Conservation (phyloP, 306 rosid species). For the Lathyrus sativus region DNA sequence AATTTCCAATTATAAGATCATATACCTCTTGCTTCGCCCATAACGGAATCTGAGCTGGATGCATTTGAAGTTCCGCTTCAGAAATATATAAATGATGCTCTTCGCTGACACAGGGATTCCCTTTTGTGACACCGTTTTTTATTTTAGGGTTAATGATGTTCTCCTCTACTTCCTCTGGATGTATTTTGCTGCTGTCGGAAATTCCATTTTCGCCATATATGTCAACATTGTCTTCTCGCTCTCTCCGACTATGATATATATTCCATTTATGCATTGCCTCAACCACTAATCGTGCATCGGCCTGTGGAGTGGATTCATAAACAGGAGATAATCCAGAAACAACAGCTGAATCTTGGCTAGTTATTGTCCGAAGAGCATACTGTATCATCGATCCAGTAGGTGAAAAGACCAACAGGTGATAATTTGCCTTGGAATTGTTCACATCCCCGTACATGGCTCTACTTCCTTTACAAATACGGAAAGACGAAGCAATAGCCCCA, state of each 20-base stretch:
- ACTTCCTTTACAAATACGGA: conserved; percentile 60
- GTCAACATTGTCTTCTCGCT: conserved; percentile 71
- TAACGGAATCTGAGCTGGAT: conserved; percentile 58
- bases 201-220: conserved; percentile 89
- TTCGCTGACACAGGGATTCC: conserved; percentile 57
- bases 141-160: conserved; percentile 46
- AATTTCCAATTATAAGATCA: conserved; percentile 11
- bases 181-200: conserved; percentile 59
- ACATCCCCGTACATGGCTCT: conserved; percentile 48
- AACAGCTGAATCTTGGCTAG: conserved; percentile 48
- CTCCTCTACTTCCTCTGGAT: conserved; percentile 64
- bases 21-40: conserved; percentile 87
- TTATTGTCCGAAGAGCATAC: conserved; percentile 59
- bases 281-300: conserved; percentile 69
- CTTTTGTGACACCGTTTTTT: conserved; percentile 45
- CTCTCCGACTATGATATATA: conserved; percentile 72
- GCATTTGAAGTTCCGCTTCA: conserved; percentile 96
- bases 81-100: conserved; percentile 77
- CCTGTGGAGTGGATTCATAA: conserved; percentile 57
- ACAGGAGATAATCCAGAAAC: conserved; percentile 54
- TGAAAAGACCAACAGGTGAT: conserved; percentile 78
- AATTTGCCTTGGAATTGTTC: conserved; percentile 58
- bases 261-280: conserved; percentile 95
- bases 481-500: conserved; percentile 85
- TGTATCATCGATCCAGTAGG: conserved; percentile 86